Evolutionary conservation across 2,329 filamentous ascomycete genomes (phyloP).

Genomic region (Aureobasidium leucospermi): DNA sequence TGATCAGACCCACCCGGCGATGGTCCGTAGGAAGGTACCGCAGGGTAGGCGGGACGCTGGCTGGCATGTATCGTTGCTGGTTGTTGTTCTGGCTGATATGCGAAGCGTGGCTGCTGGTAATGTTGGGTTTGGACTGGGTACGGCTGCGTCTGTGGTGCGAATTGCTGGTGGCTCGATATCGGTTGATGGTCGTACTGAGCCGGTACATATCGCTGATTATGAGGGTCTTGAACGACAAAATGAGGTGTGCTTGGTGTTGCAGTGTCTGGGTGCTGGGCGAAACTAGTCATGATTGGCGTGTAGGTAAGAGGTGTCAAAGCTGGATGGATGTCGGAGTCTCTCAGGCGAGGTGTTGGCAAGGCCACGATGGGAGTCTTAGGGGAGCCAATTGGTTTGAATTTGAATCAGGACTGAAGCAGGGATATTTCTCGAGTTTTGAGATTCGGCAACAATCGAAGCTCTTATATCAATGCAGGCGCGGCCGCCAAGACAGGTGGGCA

Average conservation of each 20-base stretch:
- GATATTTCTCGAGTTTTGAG: not conserved
- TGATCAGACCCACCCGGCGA: not conserved
- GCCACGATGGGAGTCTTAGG: not conserved
- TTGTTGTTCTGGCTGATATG: not conserved
- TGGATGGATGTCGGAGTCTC: not conserved
- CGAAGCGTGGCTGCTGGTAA: not conserved
- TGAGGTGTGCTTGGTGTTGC: not conserved
- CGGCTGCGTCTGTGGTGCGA: not conserved
- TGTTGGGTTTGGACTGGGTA: not conserved
- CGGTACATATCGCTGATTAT: not conserved
- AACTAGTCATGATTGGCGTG: constrained; percentile 1
- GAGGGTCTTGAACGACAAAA: not conserved
- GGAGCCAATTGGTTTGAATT: not conserved
- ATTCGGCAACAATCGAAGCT: not conserved
- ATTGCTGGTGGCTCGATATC: not conserved
- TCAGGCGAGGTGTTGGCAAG: not conserved
- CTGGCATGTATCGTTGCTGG: not conserved
- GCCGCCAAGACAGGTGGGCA: not conserved
- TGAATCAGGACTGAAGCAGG: not conserved
- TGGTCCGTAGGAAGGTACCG: not conserved
- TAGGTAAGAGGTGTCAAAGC: not conserved
- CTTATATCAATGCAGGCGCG: not conserved
- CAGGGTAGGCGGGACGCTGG: not conserved
- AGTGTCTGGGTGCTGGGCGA: not conserved
- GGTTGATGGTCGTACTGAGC: not conserved